Percentiles rank a stretch among this genome's conserved stretches.
Conservation (phyloP, 2,329 filamentous ascomycete genomes). For the Fusarium sp. region DNA sequence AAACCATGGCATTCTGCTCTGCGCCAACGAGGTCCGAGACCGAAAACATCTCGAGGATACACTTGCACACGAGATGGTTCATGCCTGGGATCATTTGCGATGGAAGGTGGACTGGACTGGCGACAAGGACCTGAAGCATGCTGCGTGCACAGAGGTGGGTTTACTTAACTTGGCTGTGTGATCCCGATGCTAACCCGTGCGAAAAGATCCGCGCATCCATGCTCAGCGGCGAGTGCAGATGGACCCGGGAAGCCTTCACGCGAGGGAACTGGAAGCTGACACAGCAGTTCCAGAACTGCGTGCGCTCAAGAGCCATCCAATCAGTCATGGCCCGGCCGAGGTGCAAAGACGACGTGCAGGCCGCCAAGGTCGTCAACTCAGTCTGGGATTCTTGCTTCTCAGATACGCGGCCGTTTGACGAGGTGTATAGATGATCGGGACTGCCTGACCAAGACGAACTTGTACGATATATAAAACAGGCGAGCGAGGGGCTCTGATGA, state of each 20-base stretch:
- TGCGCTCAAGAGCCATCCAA: constrained; percentile 83
- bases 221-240: constrained; percentile 94
- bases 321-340: constrained; percentile 84
- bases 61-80: constrained; percentile 96
- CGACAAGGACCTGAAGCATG: constrained; percentile 83
- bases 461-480: constrained; percentile 45
- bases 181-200: constrained; percentile 9
- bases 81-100: constrained; percentile 92
- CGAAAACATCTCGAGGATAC: constrained; percentile 92
- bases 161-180: background rate
- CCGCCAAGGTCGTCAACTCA: constrained; percentile 90
- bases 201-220: constrained; percentile 90
- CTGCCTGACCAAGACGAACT: constrained; percentile 13
- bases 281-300: constrained; percentile 94
- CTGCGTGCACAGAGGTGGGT: constrained; percentile 90
- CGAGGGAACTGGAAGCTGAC: constrained; percentile 90
- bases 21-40: constrained; percentile 90
- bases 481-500: constrained; percentile 24
- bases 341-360: constrained; percentile 89
- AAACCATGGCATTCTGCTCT: constrained; percentile 89
- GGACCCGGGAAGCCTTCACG: constrained; percentile 87
- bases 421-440: constrained; percentile 83
- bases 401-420: constrained; percentile 96
- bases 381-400: constrained; percentile 99
- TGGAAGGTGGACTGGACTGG: constrained; percentile 90